Evolutionary conservation across 305 asterid species (phyloP), one percentile per base, ranked within the genome.

Genomic region (Rubia balearica): DNA sequence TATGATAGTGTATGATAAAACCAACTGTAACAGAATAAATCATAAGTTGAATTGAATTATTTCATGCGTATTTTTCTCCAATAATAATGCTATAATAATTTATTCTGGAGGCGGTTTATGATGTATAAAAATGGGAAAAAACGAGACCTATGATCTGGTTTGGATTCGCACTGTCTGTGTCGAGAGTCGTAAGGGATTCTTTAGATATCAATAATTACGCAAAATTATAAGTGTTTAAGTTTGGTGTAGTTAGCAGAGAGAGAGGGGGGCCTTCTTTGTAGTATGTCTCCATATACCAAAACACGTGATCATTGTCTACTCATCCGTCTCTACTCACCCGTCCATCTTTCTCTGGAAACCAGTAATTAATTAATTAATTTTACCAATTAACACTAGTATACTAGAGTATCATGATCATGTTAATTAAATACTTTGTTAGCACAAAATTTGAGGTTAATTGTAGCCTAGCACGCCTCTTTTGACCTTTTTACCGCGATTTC

Each of bases 301-400:
- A 64, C 83, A 78, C 60, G 81, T 81, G 81, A 76, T 70, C 75
- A 64, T 81, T 67, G 72, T 71, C 36, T 71, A 30, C 76, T 78
- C 64, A 73, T 72, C 51, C 33, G 3, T n/a, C n/a, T n/a, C n/a
- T n/a, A n/a, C n/a, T n/a, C n/a, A n/a, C n/a, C n/a, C n/a, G n/a
- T n/a, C n/a, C n/a, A n/a, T n/a, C n/a, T n/a, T n/a, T n/a, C n/a
- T n/a, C n/a, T n/a, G n/a, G n/a, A n/a, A n/a, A n/a, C n/a, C n/a
- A n/a, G n/a, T n/a, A n/a, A n/a, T n/a, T n/a, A n/a, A n/a, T n/a
- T n/a, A n/a, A n/a, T n/a, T n/a, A n/a, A n/a, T n/a, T n/a, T n/a
- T n/a, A n/a, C n/a, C n/a, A n/a, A n/a, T n/a, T n/a, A n/a, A n/a
- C n/a, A n/a, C n/a, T n/a, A n/a, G n/a, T n/a, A n/a, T n/a, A n/a